These are phyloP conservation scores for Penicillium sp. DNA, from an alignment of 2,329 filamentous ascomycete genomes.

Conservation along the genomic window DNA sequence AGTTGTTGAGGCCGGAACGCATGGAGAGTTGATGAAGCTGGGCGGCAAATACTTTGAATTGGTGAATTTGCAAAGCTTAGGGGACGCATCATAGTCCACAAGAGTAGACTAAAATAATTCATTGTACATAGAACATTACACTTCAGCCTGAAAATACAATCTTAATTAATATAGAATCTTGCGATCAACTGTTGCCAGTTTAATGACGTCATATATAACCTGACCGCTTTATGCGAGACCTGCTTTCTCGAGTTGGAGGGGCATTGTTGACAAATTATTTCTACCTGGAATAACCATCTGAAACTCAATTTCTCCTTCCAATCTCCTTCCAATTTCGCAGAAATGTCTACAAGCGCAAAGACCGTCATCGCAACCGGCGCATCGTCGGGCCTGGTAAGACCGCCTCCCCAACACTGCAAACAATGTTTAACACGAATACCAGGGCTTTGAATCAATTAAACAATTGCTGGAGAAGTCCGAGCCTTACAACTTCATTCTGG, in stretches of 20 bases:
- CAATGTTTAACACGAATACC: neutral
- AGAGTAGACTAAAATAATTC: neutral
- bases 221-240: neutral
- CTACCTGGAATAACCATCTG: neutral
- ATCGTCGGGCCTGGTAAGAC: conserved; percentile 21
- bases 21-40: conserved; percentile 37
- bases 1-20: conserved; percentile 84
- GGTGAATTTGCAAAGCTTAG: conserved; percentile 1
- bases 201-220: neutral
- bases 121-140: neutral
- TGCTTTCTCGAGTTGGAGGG: too few species aligned
- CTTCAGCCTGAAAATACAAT: neutral
- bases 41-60: neutral
- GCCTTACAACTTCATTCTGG: conserved; percentile 26
- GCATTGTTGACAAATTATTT: neutral
- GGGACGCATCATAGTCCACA: neutral
- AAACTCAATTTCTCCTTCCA: neutral
- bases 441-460: conserved; percentile 29
- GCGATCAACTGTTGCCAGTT: neutral
- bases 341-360: conserved; percentile 17
- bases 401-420: neutral
- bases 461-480: conserved; percentile 22
- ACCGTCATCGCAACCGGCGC: conserved; percentile 21
- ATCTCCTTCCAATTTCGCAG: neutral
- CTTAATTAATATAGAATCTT: neutral